Evolutionary conservation across 2,329 filamentous ascomycete genomes (phyloP).

Genomic region (Arthrobotrys entomopaga): DNA sequence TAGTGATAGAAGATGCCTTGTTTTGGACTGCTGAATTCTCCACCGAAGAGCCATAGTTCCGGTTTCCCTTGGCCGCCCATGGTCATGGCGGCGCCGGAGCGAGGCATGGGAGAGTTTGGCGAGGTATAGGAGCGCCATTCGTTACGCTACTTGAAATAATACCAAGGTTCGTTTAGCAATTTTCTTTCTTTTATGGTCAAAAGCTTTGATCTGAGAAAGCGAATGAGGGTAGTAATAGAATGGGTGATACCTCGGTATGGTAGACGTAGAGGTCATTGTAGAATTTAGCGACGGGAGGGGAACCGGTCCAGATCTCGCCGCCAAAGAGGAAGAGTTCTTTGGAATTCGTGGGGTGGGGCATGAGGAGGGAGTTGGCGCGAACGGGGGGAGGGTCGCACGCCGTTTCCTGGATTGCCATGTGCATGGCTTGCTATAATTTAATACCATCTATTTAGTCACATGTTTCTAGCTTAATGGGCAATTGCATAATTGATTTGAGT

Average conservation of each 20-base stretch:
- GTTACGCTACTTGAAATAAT: slow-evolving; percentile 74
- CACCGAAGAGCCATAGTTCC: slow-evolving; percentile 90
- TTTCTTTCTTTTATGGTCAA: background rate
- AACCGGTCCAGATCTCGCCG: slow-evolving; percentile 95
- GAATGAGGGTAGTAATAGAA: slow-evolving; percentile 71
- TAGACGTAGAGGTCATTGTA: slow-evolving; percentile 75
- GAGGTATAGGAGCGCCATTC: slow-evolving; percentile 91
- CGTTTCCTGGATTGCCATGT: slow-evolving; percentile 90
- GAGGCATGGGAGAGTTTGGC: slow-evolving; percentile 88
- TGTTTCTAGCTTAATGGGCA: too few relatives aligned
- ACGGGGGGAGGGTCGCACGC: slow-evolving; percentile 78
- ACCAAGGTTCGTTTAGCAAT: slow-evolving; percentile 65
- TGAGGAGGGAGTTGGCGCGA: slow-evolving; percentile 80
- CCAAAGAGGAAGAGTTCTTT: slow-evolving; percentile 89
- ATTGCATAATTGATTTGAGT: too few relatives aligned
- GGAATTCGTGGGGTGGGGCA: slow-evolving; percentile 81
- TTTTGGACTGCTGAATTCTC: slow-evolving; percentile 95
- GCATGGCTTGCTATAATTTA: slow-evolving; percentile 78
- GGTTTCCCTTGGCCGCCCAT: slow-evolving; percentile 82
- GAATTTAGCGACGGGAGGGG: slow-evolving; percentile 72
- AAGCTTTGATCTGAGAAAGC: background rate
- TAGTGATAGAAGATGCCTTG: slow-evolving; percentile 99
- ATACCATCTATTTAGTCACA: background rate
- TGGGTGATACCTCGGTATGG: slow-evolving; percentile 62
- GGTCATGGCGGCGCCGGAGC: slow-evolving; percentile 87